Evolutionary conservation across 257 asterid species (phyloP).

Genomic region (Mitragyna speciosa): DNA sequence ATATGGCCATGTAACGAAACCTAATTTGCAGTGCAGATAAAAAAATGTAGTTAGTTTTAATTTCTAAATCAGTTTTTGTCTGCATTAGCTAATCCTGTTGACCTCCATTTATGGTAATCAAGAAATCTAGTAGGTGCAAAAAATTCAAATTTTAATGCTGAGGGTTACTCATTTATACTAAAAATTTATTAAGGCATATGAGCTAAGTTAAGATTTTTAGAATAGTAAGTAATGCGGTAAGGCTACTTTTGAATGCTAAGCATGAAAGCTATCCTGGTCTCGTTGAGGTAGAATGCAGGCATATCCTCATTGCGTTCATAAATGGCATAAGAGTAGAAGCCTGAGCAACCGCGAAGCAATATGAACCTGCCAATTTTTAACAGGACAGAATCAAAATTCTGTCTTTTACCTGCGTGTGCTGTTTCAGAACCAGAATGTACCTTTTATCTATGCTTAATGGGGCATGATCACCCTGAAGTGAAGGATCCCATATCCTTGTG

Average conservation of each 20-base stretch:
- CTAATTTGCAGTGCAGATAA: constrained; percentile 27
- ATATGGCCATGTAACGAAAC: constrained; percentile 77
- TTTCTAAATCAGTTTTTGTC: too few species aligned
- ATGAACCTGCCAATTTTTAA: constrained; percentile 42
- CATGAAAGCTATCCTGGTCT: constrained; percentile 73
- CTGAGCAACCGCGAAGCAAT: constrained; percentile 66
- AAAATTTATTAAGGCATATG: background rate
- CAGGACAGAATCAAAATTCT: background rate
- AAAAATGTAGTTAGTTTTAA: too few species aligned
- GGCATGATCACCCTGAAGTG: constrained; percentile 51
- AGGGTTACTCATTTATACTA: too few species aligned
- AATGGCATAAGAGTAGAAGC: constrained; percentile 74
- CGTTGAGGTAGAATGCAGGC: constrained; percentile 75
- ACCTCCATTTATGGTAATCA: background rate
- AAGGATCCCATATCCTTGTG: constrained; percentile 71
- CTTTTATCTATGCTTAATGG: constrained; percentile 79
- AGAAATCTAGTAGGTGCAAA: too few species aligned
- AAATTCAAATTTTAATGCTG: too few species aligned
- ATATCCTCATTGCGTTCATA: constrained; percentile 67
- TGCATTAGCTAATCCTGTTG: too few species aligned
- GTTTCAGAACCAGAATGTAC: constrained; percentile 20
- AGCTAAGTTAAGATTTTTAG: background rate
- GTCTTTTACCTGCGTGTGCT: background rate
- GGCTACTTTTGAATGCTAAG: constrained; percentile 24
- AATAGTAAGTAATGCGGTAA: background rate